phyloP scores from a whole-genome alignment of 106 monocot species.

The Triglochin maritima region DNA sequence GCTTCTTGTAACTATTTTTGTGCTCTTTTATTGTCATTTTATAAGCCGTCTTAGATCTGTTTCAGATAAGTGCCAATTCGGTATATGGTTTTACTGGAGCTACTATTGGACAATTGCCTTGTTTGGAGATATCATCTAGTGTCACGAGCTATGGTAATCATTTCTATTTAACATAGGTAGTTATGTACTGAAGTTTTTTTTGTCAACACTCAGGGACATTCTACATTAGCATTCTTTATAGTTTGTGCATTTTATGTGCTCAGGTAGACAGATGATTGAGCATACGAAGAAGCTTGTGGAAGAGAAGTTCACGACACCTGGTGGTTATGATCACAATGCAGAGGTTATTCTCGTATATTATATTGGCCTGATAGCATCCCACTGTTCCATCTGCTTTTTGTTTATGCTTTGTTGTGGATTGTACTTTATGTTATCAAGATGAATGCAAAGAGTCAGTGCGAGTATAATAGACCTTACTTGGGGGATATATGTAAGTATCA shows the following conservation, averaged over 20 bases:
- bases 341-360: no score
- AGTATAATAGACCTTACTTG: no score
- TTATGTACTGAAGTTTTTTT: not conserved
- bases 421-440: no score
- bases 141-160: constrained; percentile 95
- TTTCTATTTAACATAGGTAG: not conserved
- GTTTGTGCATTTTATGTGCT: no score
- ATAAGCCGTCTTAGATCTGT: constrained; percentile 4
- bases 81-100: constrained; percentile 99
- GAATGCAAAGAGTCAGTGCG: no score
- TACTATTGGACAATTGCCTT: constrained; percentile 91
- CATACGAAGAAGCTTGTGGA: constrained; percentile 97
- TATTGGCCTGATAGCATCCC: no score
- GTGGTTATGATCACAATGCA: constrained; percentile 91
- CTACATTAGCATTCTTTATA: constrained; percentile 2
- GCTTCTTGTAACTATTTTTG: not conserved
- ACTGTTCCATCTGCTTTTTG: no score
- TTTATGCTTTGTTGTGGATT: no score
- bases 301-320: constrained; percentile 76
- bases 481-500: no score
- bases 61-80: constrained; percentile 97
- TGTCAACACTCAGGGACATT: not conserved
- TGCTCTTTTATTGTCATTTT: not conserved
- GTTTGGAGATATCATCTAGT: constrained; percentile 96
- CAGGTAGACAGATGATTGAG: constrained; percentile 99